Conservation (phyloP, 345 rosid genomes). For the Crucihimalaya himalaica region DNA sequence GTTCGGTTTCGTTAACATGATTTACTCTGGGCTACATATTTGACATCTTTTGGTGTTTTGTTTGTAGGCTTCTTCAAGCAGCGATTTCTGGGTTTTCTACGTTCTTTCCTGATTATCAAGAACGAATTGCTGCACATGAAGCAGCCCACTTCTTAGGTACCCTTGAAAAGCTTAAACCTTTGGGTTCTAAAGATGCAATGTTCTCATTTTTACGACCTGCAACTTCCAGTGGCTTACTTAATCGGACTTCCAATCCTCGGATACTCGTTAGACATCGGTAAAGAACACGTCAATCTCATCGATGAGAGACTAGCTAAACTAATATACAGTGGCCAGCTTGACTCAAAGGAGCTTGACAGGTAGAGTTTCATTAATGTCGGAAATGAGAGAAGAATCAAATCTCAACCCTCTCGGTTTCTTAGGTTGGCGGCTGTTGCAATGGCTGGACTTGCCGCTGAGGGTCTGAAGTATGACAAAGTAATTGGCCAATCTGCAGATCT, state of each 20-base stretch:
- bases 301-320: conserved; percentile 76
- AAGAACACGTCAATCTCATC: conserved; percentile 90
- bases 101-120: conserved; percentile 85
- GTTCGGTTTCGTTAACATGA: background rate
- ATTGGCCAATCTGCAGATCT: conserved; percentile 96
- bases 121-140: conserved; percentile 81
- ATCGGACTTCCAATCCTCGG: conserved; percentile 89
- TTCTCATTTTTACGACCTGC: conserved; percentile 19
- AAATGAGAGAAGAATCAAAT: background rate
- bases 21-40: conserved; percentile 3
- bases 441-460: conserved; percentile 98
- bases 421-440: conserved; percentile 87
- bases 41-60: conserved; percentile 20
- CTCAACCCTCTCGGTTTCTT: conserved; percentile 14
- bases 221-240: conserved; percentile 68
- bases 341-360: conserved; percentile 86
- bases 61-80: conserved; percentile 81
- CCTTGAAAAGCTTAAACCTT: background rate
- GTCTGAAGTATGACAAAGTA: conserved; percentile 88
- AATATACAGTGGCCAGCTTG: conserved; percentile 91
- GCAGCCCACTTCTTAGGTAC: conserved; percentile 92
- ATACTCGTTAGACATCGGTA: conserved; percentile 88
- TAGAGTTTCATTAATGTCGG: conserved; percentile 19
- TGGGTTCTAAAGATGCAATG: background rate
- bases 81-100: conserved; percentile 77